Percentiles rank a stretch among this genome's conserved stretches.
Evolutionary conservation across 768 basidiomycete species (phyloP).

Genomic region (Leccinum ochraceum): DNA sequence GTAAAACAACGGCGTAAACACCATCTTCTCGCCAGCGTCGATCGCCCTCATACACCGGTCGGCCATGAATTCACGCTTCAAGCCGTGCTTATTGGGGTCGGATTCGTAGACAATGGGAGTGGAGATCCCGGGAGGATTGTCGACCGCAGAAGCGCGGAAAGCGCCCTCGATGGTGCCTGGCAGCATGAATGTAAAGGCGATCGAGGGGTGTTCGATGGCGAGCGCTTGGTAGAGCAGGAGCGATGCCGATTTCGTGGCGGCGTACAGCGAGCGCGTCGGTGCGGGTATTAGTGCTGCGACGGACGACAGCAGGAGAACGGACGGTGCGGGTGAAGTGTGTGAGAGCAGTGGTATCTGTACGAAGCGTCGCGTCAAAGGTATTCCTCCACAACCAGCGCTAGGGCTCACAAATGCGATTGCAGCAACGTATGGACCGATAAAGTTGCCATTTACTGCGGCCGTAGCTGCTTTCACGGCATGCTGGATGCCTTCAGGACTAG

Average conservation of each 20-base stretch:
- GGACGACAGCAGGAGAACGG: constrained; percentile 78
- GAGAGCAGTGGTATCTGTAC: constrained; percentile 75
- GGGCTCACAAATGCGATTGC: constrained; percentile 69
- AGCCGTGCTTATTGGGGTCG: constrained; percentile 57
- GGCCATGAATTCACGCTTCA: constrained; percentile 64
- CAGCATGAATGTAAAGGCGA: constrained; percentile 61
- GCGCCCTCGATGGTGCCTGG: constrained; percentile 74
- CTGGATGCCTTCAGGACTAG: constrained; percentile 57
- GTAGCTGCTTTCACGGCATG: constrained; percentile 55
- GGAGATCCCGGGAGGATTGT: constrained; percentile 39
- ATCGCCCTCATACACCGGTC: constrained; percentile 57
- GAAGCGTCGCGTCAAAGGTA: not conserved
- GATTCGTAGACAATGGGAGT: constrained; percentile 38
- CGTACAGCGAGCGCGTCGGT: constrained; percentile 84
- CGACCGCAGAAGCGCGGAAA: constrained; percentile 81
- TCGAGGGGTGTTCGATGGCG: constrained; percentile 73
- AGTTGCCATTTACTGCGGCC: constrained; percentile 64
- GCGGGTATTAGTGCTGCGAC: constrained; percentile 80
- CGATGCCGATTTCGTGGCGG: constrained; percentile 79
- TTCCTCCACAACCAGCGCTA: not conserved
- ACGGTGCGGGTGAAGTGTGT: constrained; percentile 61
- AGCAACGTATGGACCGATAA: constrained; percentile 65
- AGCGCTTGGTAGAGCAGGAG: constrained; percentile 77
- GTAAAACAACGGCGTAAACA: constrained; percentile 58
- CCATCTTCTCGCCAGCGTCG: constrained; percentile 54